Evolutionary conservation across 2,329 filamentous ascomycete genomes (phyloP), one percentile per base, ranked within the genome.

Genomic region (Colletotrichum tropicicola): DNA sequence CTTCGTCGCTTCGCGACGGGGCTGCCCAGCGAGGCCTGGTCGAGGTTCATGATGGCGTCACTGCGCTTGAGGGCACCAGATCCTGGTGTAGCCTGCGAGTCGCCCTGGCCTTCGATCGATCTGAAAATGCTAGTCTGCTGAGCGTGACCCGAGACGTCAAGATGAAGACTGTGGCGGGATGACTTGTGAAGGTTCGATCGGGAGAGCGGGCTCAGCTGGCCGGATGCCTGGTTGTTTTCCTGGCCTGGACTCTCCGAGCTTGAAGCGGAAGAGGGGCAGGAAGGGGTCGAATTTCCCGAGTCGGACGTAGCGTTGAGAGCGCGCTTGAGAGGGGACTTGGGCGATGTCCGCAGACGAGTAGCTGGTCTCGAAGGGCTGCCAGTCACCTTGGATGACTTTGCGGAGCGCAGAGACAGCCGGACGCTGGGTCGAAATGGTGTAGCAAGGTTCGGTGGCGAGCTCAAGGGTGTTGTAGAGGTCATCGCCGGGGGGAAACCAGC

Each of bases 1-100:
- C 94, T 98, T 72, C 96, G 89, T 69, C 96, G 88, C 82, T 98
- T 98, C 48, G 94, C 92, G 65, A 95, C 92, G 0, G 96, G 95
- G 73, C 92, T 98, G 70, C 92, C 92, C 59, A 92, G 84, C 71
- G 86, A 91, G 27, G 89, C 85, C 68, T 92, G 91, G 72, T 97
- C 94, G 51, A 97, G 81, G 72, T 93, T 93, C 92, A 97, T 95
- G 54, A 91, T 91, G 44, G 92, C 91, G 80, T 98, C 95, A 73
- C 91, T 95, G 71, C 96, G 90, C 84, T 98, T 98, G 70, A 98
- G 81, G 5, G 95, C 94, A 74, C 95, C 97, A 6, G 91, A 89
- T n/a, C 67, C 67, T 17, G 63, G 59, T 7, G 28, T 30, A 21
- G 51, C 52, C 32, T 63, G 63, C 66, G 89, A 88, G 19, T 86